Evolutionary conservation across 208 protist genomes (phyloP).

Genomic region (Vickermania spadyakhi): DNA sequence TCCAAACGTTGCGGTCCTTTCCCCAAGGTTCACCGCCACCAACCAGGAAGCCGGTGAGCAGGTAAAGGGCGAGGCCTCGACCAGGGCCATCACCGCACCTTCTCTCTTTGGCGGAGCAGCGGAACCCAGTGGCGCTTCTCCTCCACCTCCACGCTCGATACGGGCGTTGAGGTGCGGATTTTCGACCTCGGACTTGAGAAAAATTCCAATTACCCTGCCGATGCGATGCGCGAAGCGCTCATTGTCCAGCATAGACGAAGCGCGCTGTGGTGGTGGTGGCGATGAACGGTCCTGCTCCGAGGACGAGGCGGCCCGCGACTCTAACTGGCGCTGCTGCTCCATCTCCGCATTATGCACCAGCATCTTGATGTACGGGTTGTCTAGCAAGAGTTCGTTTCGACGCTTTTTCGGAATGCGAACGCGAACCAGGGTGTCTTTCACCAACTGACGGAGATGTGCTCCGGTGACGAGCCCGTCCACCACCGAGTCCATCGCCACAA

Average conservation of each 20-base stretch:
- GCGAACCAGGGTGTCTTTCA: conserved; percentile 39
- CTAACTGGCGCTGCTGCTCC: conserved; percentile 8
- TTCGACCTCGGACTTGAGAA: conserved; percentile 23
- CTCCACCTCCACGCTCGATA: too few relatives aligned
- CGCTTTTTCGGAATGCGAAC: conserved; percentile 39
- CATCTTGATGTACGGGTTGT: conserved; percentile 38
- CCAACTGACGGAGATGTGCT: conserved; percentile 28
- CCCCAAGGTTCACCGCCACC: conserved; percentile 55
- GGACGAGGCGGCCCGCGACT: background rate
- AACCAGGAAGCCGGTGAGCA: conserved; percentile 33
- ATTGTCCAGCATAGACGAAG: background rate
- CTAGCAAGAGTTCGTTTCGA: conserved; percentile 27
- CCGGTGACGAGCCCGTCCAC: conserved; percentile 23
- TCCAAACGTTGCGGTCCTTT: conserved; percentile 38
- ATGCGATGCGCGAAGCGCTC: conserved; percentile 24
- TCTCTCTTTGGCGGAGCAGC: background rate
- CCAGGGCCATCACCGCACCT: background rate
- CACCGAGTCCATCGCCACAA: conserved; percentile 8
- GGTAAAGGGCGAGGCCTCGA: background rate
- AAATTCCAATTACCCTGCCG: conserved; percentile 44
- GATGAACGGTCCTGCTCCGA: conserved; percentile 1
- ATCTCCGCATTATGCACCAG: conserved; percentile 3
- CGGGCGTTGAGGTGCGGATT: background rate
- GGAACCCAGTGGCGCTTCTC: background rate
- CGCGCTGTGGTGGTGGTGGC: background rate